Evolutionary conservation across 192 early-diverging fungal species (phyloP).

Genomic region (Dissophora globulifera): DNA sequence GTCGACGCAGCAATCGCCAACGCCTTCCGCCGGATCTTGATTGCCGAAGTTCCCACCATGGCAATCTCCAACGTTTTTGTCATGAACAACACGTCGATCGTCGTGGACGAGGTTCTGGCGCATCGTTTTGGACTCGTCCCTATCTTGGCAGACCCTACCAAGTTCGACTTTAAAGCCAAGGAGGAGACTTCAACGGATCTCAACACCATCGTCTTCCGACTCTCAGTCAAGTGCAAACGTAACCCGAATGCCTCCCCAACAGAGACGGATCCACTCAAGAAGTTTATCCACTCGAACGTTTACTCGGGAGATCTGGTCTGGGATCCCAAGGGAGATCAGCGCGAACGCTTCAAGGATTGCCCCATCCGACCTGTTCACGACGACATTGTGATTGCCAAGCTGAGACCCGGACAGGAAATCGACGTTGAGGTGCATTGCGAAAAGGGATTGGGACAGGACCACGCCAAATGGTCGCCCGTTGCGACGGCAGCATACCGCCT

Average conservation of each 20-base stretch:
- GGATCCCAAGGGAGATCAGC: constrained; percentile 94
- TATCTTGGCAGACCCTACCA: constrained; percentile 83
- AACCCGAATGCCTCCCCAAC: constrained; percentile 67
- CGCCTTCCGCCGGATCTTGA: constrained; percentile 90
- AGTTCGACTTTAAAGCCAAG: constrained; percentile 79
- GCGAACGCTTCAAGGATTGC: constrained; percentile 67
- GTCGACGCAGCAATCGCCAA: constrained; percentile 95
- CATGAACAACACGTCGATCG: constrained; percentile 89
- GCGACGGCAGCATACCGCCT: constrained; percentile 95
- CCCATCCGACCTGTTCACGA: constrained; percentile 85
- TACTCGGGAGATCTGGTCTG: constrained; percentile 82
- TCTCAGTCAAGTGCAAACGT: constrained; percentile 76
- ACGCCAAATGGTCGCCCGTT: constrained; percentile 98
- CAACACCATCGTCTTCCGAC: constrained; percentile 93
- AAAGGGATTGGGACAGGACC: constrained; percentile 95
- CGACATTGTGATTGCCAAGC: constrained; percentile 93
- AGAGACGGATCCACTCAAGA: constrained; percentile 79
- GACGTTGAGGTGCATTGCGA: constrained; percentile 86
- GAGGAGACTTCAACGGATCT: constrained; percentile 88
- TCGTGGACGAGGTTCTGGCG: constrained; percentile 94
- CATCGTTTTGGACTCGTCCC: constrained; percentile 94
- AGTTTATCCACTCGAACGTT: constrained; percentile 80
- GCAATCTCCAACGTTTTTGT: constrained; percentile 95
- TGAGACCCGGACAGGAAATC: constrained; percentile 92
- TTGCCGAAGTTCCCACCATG: constrained; percentile 98